Evolutionary conservation across 1,284 basidiomycete genomes (phyloP).

Genomic region (Austroboletus niveus): DNA sequence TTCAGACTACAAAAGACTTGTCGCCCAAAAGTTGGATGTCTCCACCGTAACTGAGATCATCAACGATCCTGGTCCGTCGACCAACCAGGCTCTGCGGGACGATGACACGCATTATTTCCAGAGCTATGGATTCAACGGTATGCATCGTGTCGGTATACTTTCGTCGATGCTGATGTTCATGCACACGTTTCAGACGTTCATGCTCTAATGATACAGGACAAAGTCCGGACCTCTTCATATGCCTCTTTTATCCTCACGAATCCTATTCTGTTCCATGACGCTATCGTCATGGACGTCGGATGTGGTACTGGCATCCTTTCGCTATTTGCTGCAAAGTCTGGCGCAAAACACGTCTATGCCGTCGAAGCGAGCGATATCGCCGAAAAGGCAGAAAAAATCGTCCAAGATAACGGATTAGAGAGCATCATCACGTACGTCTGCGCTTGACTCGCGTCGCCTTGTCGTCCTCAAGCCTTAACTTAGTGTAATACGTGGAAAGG

Average conservation of each 20-base stretch:
- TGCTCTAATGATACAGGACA: conserved; percentile 81
- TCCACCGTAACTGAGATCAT: conserved; percentile 42
- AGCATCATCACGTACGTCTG: conserved; percentile 68
- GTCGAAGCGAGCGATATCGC: conserved; percentile 92
- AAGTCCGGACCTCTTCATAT: conserved; percentile 91
- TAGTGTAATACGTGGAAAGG: conserved; percentile 82
- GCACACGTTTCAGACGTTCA: conserved; percentile 58
- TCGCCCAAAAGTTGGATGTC: conserved; percentile 50
- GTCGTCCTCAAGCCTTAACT: background rate
- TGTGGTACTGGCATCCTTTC: conserved; percentile 94
- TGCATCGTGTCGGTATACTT: conserved; percentile 14
- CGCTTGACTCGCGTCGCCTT: background rate
- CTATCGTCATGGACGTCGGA: conserved; percentile 92
- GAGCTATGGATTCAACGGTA: conserved; percentile 90
- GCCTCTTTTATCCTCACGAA: conserved; percentile 90
- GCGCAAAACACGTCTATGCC: conserved; percentile 91
- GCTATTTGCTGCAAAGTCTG: conserved; percentile 88
- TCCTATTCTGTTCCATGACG: conserved; percentile 79
- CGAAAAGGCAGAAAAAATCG: conserved; percentile 78
- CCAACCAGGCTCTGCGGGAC: conserved; percentile 46
- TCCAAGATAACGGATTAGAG: conserved; percentile 77
- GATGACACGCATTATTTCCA: conserved; percentile 96
- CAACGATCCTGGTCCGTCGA: conserved; percentile 37
- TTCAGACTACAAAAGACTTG: conserved; percentile 55
- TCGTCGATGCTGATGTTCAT: background rate